Evolutionary conservation across 2,329 filamentous ascomycete species (phyloP).

Genomic region (Fusarium mangiferae): DNA sequence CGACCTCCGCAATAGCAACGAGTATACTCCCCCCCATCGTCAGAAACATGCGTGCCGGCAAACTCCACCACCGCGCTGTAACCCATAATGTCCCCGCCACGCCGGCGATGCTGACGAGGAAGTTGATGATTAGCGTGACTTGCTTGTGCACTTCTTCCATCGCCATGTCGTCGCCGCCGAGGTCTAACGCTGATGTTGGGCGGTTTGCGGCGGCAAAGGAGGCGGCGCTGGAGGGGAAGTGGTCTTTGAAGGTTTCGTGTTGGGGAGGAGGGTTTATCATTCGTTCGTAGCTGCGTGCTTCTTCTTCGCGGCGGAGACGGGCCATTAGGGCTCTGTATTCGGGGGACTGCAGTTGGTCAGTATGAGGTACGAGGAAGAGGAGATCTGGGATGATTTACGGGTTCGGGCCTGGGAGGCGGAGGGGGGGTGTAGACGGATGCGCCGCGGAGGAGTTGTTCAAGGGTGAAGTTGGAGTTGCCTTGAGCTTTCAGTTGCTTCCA

Average conservation of each 20-base stretch:
- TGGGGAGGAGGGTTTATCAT: slow-evolving; percentile 73
- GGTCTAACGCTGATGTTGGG: slow-evolving; percentile 57
- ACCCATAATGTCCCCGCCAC: slow-evolving; percentile 82
- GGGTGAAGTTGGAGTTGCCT: slow-evolving; percentile 53
- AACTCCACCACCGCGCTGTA: slow-evolving; percentile 79
- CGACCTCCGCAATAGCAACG: slow-evolving; percentile 80
- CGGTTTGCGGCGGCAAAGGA: slow-evolving; percentile 66
- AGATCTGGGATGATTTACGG: slow-evolving; percentile 63
- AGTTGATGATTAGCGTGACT: slow-evolving; percentile 86
- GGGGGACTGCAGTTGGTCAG: slow-evolving; percentile 63
- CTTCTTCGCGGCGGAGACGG: slow-evolving; percentile 82
- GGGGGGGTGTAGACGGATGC: slow-evolving; percentile 80
- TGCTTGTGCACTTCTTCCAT: slow-evolving; percentile 83
- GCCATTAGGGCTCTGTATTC: slow-evolving; percentile 92
- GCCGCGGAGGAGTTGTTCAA: slow-evolving; percentile 78
- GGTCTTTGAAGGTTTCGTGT: slow-evolving; percentile 68
- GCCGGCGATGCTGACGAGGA: slow-evolving; percentile 85
- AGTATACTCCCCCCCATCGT: slow-evolving; percentile 76
- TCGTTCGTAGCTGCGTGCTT: slow-evolving; percentile 82
- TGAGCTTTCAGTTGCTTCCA: slow-evolving; percentile 62
- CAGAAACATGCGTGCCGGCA: slow-evolving; percentile 74
- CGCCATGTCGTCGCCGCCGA: slow-evolving; percentile 71
- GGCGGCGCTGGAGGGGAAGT: slow-evolving; percentile 65
- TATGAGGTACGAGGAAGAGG: not conserved
- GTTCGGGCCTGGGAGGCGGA: slow-evolving; percentile 80